A percentile compares a stretch with the other conserved stretches of the same genome.
Conservation (phyloP, 2,329 filamentous ascomycete genomes). For the Fusarium longipes region DNA sequence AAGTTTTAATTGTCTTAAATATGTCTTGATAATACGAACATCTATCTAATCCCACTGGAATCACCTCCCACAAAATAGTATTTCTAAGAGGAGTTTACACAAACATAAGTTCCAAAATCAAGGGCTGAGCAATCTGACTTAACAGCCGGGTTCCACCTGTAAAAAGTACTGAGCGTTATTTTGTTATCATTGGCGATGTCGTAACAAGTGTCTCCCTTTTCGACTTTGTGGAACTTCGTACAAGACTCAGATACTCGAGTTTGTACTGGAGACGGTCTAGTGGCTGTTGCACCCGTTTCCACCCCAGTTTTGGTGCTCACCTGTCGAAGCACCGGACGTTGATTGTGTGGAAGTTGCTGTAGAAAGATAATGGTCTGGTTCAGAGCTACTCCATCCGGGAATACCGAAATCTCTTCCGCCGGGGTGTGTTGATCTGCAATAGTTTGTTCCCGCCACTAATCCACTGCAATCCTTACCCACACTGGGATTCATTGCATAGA, state of each 20-base stretch:
- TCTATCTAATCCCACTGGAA: no score
- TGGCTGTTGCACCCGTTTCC: background rate
- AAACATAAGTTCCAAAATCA: background rate
- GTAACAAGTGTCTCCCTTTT: background rate
- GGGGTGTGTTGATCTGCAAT: background rate
- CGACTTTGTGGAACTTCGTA: background rate
- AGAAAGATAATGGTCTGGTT: background rate
- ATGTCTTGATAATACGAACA: no score
- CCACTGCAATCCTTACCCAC: background rate
- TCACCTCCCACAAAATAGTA: no score
- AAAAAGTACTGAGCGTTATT: background rate
- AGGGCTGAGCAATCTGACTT: background rate
- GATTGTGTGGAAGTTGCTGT: background rate
- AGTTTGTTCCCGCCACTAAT: background rate
- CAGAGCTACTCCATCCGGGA: background rate
- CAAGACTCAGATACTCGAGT: background rate
- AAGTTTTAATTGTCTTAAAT: no score
- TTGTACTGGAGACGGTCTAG: background rate
- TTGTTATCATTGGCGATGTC: background rate
- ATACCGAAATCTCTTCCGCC: background rate
- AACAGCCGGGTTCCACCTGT: background rate
- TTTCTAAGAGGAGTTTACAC: background rate
- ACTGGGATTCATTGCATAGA: background rate
- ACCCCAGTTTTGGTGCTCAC: background rate
- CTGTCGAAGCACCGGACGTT: background rate